Evolutionary conservation across 176 grass and related monocot genomes (phyloP), one percentile per base, ranked within the genome.

Genomic region (Lolium rigidum): DNA sequence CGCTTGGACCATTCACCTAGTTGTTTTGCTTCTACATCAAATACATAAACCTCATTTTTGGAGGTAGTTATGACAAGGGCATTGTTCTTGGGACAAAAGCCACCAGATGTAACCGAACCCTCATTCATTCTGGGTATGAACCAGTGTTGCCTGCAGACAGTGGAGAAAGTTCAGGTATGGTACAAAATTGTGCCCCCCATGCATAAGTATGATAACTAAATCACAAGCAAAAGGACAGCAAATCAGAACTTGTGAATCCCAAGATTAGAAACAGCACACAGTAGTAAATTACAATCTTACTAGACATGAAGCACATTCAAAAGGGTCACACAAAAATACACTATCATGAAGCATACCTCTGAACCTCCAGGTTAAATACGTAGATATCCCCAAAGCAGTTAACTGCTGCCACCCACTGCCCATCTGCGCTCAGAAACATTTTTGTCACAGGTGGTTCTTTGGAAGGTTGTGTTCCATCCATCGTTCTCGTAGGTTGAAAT

Each of bases 11-110:
- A 99, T 86, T 99, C 92, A 10, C 90, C 87, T 72, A 96, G 78
- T 39, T 96, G 92, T 84, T 99, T 99, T 78, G 92, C 94, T 89
- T 99, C 94, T 46, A 99, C 90, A 90, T 99, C 97, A 83, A 99
- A 95, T 21, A 96, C 87, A 78, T 93, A 99, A 1, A 99, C 97
- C 83, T 99, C 92, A 12, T 99, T 99, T 62, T 83, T 89, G 70
- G 97, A 94, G 74, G 97, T 99, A 72, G 97, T 96, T 54, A 99
- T 64, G 4, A 99, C 85, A 31, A 99, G 87, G 17, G 87, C 83
- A 82, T 94, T 99, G 86, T 90, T 94, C 86, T 91, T 92, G 55
- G 97, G 97, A 89, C 90, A 93, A 80, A 96, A 99, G 4, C 94
- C 97, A 21, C 94, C 97, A 67, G 97, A 90, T 66, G 97, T 99